phyloP scores from a whole-genome alignment of 148 eudicot species.

The Persicaria maculosa region DNA sequence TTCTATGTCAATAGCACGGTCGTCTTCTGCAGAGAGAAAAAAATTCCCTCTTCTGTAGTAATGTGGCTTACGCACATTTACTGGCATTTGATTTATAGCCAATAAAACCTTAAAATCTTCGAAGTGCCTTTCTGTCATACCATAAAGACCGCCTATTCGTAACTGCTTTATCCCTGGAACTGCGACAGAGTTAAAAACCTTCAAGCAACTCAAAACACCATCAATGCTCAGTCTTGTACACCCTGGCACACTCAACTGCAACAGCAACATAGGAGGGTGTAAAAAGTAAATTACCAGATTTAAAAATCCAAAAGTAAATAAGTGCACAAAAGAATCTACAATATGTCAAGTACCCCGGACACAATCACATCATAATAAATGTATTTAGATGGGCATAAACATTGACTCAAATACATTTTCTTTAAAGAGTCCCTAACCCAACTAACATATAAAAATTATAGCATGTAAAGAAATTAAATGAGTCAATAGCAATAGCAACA shows the following conservation, averaged over 20 bases:
- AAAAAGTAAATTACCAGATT: constrained; percentile 9
- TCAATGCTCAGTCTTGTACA: constrained; percentile 63
- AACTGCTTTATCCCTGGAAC: constrained; percentile 51
- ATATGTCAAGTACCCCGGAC: background rate
- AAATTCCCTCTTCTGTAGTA: constrained; percentile 38
- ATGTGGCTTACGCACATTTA: constrained; percentile 33
- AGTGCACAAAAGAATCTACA: background rate
- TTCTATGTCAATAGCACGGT: constrained; percentile 75
- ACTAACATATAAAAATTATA: too few species aligned
- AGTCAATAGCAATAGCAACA: too few species aligned
- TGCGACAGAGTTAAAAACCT: constrained; percentile 35
- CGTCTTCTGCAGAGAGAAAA: constrained; percentile 49
- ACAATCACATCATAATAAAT: background rate
- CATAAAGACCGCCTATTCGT: constrained; percentile 58
- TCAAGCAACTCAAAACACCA: constrained; percentile 47
- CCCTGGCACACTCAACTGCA: constrained; percentile 77
- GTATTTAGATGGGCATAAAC: background rate
- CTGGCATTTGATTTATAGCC: constrained; percentile 17
- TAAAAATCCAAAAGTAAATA: background rate
- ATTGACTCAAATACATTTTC: background rate
- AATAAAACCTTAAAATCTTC: constrained; percentile 56
- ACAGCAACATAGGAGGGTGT: constrained; percentile 24
- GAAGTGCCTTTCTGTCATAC: constrained; percentile 45
- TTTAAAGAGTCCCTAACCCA: background rate
- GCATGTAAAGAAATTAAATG: too few species aligned